phyloP scores from a whole-genome alignment of 2,329 filamentous ascomycete genomes.

The Stemphylium beticola region DNA sequence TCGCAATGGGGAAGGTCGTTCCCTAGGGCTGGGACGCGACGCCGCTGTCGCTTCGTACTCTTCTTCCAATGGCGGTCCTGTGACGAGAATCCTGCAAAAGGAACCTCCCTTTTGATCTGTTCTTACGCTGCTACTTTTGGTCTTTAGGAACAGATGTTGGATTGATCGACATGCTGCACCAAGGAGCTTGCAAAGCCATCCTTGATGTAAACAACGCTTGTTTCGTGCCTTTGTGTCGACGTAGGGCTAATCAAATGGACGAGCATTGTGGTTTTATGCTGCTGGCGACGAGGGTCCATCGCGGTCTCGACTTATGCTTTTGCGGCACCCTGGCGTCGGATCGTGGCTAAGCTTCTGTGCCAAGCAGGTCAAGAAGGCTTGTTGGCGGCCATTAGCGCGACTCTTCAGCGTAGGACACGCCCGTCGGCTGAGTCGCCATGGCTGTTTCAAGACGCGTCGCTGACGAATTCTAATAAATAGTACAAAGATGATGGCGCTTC shows the following conservation, averaged over 20 bases:
- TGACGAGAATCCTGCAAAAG: no score
- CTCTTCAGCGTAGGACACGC: neutral
- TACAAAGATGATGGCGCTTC: no score
- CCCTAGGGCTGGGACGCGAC: no score
- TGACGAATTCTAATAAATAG: neutral
- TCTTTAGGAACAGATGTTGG: no score
- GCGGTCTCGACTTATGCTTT: slow-evolving; percentile 12
- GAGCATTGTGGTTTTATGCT: slow-evolving; percentile 1
- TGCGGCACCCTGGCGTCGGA: slow-evolving; percentile 10
- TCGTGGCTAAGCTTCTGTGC: slow-evolving; percentile 34
- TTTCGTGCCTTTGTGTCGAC: neutral
- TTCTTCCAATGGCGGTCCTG: no score
- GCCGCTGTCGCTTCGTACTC: no score
- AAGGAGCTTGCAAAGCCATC: neutral
- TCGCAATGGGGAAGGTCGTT: neutral
- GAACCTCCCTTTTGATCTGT: no score
- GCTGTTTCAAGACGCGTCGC: neutral
- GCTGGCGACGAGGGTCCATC: neutral
- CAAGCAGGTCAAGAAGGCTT: slow-evolving; percentile 34
- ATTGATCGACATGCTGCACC: no score
- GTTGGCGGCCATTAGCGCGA: slow-evolving; percentile 14
- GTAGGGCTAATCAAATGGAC: neutral
- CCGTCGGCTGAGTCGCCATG: no score
- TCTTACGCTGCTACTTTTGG: no score
- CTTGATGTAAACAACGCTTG: neutral